Percentiles rank a stretch among this genome's conserved stretches.
These are phyloP conservation scores for Phytopythium sindhum DNA, from an alignment of 352 stramenopile species.

Conservation along the genomic window DNA sequence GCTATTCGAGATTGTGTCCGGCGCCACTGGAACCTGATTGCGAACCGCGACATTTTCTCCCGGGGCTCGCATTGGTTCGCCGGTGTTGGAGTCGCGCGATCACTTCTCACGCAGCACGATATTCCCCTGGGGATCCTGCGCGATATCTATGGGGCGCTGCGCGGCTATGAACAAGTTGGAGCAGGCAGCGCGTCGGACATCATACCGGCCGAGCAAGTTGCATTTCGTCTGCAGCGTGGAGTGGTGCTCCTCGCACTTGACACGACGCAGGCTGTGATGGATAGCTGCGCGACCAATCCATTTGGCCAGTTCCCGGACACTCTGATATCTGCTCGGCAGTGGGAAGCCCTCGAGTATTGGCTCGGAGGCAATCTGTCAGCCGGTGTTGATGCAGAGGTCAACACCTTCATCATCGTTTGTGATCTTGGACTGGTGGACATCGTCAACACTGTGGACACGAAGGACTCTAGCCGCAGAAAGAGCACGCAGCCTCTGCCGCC, in stretches of 20 bases:
- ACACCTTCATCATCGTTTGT: constrained; percentile 46
- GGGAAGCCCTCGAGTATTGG: constrained; percentile 29
- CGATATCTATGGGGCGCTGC: constrained; percentile 21
- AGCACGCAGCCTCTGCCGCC: constrained; percentile 16
- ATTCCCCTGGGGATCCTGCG: constrained; percentile 29
- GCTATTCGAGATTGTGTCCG: constrained; percentile 35
- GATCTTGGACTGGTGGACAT: constrained; percentile 39
- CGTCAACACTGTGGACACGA: background rate
- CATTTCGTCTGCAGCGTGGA: constrained; percentile 19
- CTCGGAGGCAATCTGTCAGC: constrained; percentile 5
- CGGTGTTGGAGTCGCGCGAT: constrained; percentile 31
- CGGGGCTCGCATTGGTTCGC: constrained; percentile 41
- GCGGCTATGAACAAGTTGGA: constrained; percentile 45
- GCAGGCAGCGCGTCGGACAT: constrained; percentile 3
- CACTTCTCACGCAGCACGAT: constrained; percentile 27
- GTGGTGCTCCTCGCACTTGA: constrained; percentile 38
- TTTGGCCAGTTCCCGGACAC: constrained; percentile 29
- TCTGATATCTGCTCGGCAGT: constrained; percentile 28
- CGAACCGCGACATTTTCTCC: constrained; percentile 28
- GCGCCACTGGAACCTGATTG: constrained; percentile 35
- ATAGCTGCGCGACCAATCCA: constrained; percentile 5
- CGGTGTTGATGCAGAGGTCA: background rate
- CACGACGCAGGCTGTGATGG: constrained; percentile 31
- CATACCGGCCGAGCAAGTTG: constrained; percentile 17
- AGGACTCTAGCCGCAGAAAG: background rate